A percentile compares a stretch with the other conserved stretches of the same genome.
Conservation (phyloP, 306 rosid genomes). For the Glycine soja region DNA sequence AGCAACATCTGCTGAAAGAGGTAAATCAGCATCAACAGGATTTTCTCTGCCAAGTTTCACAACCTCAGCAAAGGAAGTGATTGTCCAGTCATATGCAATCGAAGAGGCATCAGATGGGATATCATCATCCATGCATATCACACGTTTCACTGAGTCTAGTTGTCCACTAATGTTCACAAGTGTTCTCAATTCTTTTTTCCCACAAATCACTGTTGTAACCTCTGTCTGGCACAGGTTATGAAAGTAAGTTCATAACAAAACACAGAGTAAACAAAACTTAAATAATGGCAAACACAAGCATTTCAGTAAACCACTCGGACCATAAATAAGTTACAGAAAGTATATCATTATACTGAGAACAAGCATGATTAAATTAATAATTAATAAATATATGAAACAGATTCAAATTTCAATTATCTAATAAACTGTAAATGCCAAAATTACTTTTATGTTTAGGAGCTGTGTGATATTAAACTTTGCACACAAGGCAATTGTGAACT, state of each 20-base stretch:
- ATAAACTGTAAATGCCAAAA: background rate
- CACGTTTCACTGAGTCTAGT: conserved; percentile 71
- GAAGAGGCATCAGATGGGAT: conserved; percentile 62
- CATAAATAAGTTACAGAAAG: too few species aligned
- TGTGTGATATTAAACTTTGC: background rate
- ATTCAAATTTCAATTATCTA: background rate
- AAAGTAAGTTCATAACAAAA: conserved; percentile 30
- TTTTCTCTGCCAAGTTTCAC: conserved; percentile 71
- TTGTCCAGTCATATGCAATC: conserved; percentile 63
- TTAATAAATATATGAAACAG: background rate
- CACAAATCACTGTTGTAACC: conserved; percentile 91
- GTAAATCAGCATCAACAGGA: conserved; percentile 71
- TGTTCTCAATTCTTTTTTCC: conserved; percentile 75
- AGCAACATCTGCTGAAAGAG: conserved; percentile 79
- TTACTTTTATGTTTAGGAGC: background rate
- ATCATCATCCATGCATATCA: conserved; percentile 82
- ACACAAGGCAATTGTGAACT: background rate
- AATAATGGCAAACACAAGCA: too few species aligned
- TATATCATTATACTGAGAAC: too few species aligned
- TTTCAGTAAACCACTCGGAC: too few species aligned
- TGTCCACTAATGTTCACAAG: conserved; percentile 73
- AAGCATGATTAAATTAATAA: too few species aligned
- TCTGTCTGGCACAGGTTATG: conserved; percentile 69
- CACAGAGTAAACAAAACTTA: conserved; percentile 6
- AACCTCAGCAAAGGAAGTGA: conserved; percentile 66